Base-by-base conservation (phyloP, 202 grass and related monocot genomes). In the Panicum virgatum region DNA sequence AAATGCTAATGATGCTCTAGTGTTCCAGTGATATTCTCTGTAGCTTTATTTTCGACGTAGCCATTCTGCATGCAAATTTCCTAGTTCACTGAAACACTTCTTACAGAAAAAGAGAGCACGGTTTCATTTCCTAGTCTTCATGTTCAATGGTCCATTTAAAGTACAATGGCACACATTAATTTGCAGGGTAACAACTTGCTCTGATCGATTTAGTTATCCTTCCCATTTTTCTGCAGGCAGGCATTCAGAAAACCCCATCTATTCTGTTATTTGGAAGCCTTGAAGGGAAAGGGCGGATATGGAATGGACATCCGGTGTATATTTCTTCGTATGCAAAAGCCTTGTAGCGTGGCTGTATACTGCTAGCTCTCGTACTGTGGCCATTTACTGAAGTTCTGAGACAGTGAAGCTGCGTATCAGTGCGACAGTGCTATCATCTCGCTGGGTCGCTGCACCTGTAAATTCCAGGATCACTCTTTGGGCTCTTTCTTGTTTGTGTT, bases 351-450 rank as follows among this genome's bases (percentile, higher is more conserved):
- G 36, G 25, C 47, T 27, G 9, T 72, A 40, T 63, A 43, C 76
- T 19, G 32, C 18, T 62, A 42, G 56, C 5, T 65, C 15, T 38
- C 37, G 57, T 19, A 40, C 14, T 48, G 14, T 47, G 46, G 30
- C 13, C 13, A 3, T 47, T 29, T 70, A 18, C 43, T 47, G 43
- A 56, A 70, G 44, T 25, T 68, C 19, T 18, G 19, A 39, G 66
- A 29, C 14, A 18, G 44, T 50, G 68, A 26, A 71, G 12, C 62
- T 52, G 73, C 62, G 47, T 22, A 67, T 64, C 22, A 60, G 14
- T 67, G n/a, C 32, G 67, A 40, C 22, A 60, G 14, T 67, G n/a
- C 32, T 76, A 40, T 77, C 42, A 52, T 84, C 15, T 62, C 10
- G 51, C 18, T 16, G 22, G 16, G 40, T 62, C 10, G 51, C 18